A percentile compares a stretch with the other conserved stretches of the same genome.
Conservation (phyloP, 176 grass and related monocot genomes). For the Pontederia paniculata region DNA sequence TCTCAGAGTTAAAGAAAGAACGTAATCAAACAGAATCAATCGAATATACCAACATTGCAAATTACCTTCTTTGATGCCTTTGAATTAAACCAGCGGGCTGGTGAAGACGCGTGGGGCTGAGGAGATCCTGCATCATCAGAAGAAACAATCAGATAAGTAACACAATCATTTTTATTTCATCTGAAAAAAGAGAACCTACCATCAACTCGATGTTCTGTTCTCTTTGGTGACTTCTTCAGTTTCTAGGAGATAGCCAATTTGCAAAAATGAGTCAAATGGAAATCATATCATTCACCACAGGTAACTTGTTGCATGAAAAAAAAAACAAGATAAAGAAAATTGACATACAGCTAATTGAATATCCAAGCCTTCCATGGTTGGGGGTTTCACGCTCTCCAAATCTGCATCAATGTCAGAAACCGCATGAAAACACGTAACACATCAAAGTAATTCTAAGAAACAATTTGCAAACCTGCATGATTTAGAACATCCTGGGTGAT, state of each 20-base stretch:
- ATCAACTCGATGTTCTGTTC: neutral
- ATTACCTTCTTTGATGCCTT: conserved; percentile 73
- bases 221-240: neutral
- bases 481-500: conserved; percentile 46
- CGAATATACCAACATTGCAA: neutral
- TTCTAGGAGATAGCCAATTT: conserved; percentile 4
- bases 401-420: conserved; percentile 20
- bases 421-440: neutral
- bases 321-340: conserved; percentile 2
- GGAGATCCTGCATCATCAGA: conserved; percentile 23
- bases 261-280: neutral
- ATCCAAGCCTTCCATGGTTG: conserved; percentile 79
- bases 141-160: conserved; percentile 1
- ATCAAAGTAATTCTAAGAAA: neutral
- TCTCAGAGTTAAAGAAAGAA: neutral
- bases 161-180: neutral
- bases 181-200: conserved; percentile 6
- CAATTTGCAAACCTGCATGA: conserved; percentile 36
- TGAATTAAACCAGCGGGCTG: conserved; percentile 72
- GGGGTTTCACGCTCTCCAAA: conserved; percentile 49
- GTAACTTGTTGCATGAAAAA: neutral
- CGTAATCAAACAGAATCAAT: neutral
- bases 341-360: conserved; percentile 60
- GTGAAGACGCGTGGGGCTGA: conserved; percentile 23
- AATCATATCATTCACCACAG: neutral